These are phyloP conservation scores for Calonectria pauciramosa DNA, from an alignment of 2,329 filamentous ascomycete genomes.

Conservation along the genomic window DNA sequence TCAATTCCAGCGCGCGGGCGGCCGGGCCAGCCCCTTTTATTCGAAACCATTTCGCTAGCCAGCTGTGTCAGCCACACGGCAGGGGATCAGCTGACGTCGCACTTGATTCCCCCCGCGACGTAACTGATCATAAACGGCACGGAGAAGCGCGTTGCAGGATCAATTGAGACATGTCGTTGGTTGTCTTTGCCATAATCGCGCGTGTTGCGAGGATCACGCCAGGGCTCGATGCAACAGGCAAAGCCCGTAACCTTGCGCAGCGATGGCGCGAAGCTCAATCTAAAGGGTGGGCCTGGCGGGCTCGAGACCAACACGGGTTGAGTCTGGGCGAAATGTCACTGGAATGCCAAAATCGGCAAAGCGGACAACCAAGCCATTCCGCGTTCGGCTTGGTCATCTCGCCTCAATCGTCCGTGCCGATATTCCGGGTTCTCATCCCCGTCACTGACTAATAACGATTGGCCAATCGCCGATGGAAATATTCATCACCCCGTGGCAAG, in stretches of 20 bases:
- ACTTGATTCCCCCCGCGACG: neutral
- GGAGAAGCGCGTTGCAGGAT: neutral
- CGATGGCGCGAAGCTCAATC: neutral
- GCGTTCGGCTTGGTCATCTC: neutral
- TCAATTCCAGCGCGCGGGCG: neutral
- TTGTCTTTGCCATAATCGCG: neutral
- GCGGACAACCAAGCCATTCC: neutral
- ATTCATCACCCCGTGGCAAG: neutral
- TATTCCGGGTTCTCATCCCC: neutral
- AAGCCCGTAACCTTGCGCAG: neutral
- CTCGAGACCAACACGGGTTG: neutral
- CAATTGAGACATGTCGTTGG: neutral
- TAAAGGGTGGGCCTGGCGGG: neutral
- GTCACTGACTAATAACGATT: neutral
- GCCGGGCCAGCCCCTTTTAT: neutral
- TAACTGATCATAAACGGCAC: neutral
- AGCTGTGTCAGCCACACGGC: neutral
- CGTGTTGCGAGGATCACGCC: neutral
- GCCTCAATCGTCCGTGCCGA: neutral
- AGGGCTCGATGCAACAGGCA: neutral
- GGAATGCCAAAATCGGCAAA: neutral
- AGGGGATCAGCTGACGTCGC: neutral
- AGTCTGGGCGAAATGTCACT: neutral
- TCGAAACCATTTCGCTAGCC: neutral
- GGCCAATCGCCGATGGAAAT: neutral